Conservation (phyloP, 148 eudicot genomes). For the Spergularia marina region DNA sequence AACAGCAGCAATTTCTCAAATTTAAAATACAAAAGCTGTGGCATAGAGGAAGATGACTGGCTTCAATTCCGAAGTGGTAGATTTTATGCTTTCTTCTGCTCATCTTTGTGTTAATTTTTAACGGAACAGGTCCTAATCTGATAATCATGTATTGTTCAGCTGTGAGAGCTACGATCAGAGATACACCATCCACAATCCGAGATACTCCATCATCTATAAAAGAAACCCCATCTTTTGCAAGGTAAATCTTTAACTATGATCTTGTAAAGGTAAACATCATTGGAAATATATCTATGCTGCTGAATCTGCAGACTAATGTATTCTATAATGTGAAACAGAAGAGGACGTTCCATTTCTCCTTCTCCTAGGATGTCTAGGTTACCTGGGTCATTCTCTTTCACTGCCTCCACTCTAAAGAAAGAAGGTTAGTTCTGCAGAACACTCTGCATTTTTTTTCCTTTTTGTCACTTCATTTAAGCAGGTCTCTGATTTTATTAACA, state of each 20-base stretch:
- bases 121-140: background rate
- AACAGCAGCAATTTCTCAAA: constrained; percentile 37
- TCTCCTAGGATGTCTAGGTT: constrained; percentile 45
- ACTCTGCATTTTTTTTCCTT: background rate
- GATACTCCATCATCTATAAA: constrained; percentile 36
- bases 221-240: constrained; percentile 34
- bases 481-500: background rate
- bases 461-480: background rate
- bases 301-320: background rate
- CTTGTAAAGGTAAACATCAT: background rate
- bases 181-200: constrained; percentile 27
- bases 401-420: constrained; percentile 42
- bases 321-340: constrained; percentile 36
- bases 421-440: constrained; percentile 48
- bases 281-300: background rate
- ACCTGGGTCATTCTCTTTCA: constrained; percentile 52
- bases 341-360: constrained; percentile 68
- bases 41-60: constrained; percentile 73
- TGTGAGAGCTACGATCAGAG: constrained; percentile 55
- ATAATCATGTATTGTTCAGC: constrained; percentile 36
- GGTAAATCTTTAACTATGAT: constrained; percentile 36
- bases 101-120: background rate
- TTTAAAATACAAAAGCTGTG: constrained; percentile 51
- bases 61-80: constrained; percentile 68
- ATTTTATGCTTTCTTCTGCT: constrained; percentile 1